phyloP scores from a whole-genome alignment of 371 early-diverging fungal species.

The Syncephalastrum sp. region DNA sequence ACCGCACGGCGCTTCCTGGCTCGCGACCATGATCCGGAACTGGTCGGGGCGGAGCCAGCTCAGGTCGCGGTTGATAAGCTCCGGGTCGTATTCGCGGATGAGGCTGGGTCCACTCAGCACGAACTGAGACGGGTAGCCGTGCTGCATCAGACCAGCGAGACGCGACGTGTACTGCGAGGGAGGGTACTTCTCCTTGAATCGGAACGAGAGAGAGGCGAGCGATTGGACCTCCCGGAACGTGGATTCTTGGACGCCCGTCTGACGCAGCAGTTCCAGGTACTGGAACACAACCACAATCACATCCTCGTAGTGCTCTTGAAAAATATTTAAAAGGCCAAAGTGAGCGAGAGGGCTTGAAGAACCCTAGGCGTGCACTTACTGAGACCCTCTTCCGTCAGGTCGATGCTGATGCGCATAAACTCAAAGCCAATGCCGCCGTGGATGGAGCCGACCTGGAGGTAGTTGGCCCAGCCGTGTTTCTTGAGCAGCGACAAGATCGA shows the following conservation, averaged over 20 bases:
- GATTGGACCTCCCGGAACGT: slow-evolving; percentile 76
- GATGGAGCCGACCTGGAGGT: slow-evolving; percentile 66
- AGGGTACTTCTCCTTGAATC: slow-evolving; percentile 81
- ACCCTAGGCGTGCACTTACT: slow-evolving; percentile 34
- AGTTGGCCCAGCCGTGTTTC: slow-evolving; percentile 85
- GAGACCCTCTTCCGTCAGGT: slow-evolving; percentile 84
- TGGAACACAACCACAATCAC: slow-evolving; percentile 81
- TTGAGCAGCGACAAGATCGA: slow-evolving; percentile 86
- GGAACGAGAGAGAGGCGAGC: slow-evolving; percentile 70
- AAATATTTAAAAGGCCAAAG: not conserved
- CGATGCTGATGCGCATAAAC: slow-evolving; percentile 79
- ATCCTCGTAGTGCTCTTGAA: slow-evolving; percentile 65
- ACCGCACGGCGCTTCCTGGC: slow-evolving; percentile 44
- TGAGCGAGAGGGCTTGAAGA: no score
- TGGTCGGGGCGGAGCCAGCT: slow-evolving; percentile 66
- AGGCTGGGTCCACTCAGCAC: slow-evolving; percentile 74
- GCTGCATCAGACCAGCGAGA: slow-evolving; percentile 63
- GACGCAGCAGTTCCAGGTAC: slow-evolving; percentile 80
- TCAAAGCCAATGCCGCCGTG: slow-evolving; percentile 73
- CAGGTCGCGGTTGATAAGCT: slow-evolving; percentile 58
- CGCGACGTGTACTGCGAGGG: slow-evolving; percentile 61
- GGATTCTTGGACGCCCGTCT: slow-evolving; percentile 70
- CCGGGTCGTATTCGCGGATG: slow-evolving; percentile 59
- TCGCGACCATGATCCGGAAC: slow-evolving; percentile 59
- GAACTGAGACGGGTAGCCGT: slow-evolving; percentile 64